phyloP scores from a whole-genome alignment of 2,329 filamentous ascomycete species.

The Mycocentrospora acerina region DNA sequence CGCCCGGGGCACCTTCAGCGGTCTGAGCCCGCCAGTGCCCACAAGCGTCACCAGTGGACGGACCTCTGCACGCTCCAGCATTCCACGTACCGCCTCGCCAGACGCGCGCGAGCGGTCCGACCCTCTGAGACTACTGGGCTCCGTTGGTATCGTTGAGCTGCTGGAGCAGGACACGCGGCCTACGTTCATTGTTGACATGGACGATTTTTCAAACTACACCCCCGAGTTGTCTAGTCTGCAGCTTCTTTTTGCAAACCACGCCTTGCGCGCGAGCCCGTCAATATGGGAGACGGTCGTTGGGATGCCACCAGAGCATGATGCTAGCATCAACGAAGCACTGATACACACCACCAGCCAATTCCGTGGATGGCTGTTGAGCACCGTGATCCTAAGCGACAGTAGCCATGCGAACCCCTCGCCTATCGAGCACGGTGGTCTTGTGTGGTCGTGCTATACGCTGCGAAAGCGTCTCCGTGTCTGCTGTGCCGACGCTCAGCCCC shows the following conservation, averaged over 20 bases:
- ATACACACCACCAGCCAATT: slow-evolving; percentile 52
- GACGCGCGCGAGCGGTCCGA: slow-evolving; percentile 53
- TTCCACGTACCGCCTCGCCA: slow-evolving; percentile 53
- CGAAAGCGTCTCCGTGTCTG: slow-evolving; percentile 69
- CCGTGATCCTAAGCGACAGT: slow-evolving; percentile 55
- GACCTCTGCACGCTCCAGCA: slow-evolving; percentile 56
- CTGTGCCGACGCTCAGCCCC: slow-evolving; percentile 49
- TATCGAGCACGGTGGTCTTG: slow-evolving; percentile 63
- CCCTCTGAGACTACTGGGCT: slow-evolving; percentile 59
- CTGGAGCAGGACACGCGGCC: slow-evolving; percentile 76
- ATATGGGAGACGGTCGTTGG: slow-evolving; percentile 60
- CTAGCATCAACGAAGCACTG: slow-evolving; percentile 40
- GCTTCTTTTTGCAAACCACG: slow-evolving; percentile 68
- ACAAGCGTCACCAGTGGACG: slow-evolving; percentile 57
- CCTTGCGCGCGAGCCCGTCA: slow-evolving; percentile 60
- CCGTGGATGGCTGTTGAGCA: slow-evolving; percentile 67
- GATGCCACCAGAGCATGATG: slow-evolving; percentile 30
- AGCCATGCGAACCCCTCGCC: slow-evolving; percentile 52
- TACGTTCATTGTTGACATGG: slow-evolving; percentile 72
- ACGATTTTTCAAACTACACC: slow-evolving; percentile 57
- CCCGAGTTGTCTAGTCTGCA: slow-evolving; percentile 53
- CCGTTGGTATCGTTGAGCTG: slow-evolving; percentile 69
- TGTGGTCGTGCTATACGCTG: slow-evolving; percentile 71
- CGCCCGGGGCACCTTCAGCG: slow-evolving; percentile 49
- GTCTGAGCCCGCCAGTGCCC: slow-evolving; percentile 37